These are phyloP conservation scores for Fusarium veterinarium DNA, from an alignment of 2,329 filamentous ascomycete species.

Conservation along the genomic window DNA sequence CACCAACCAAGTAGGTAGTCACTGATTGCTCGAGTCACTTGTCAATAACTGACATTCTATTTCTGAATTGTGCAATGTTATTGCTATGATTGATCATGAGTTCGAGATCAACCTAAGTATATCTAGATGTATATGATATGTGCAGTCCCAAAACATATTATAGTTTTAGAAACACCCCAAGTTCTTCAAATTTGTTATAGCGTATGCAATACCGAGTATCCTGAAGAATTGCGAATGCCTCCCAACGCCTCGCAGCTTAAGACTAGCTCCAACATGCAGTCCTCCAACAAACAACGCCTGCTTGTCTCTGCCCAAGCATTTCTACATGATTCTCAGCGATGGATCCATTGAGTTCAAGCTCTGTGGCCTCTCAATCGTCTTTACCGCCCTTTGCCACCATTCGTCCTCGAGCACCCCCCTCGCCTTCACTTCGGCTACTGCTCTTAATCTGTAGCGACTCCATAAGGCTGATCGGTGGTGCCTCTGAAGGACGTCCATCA, in stretches of 20 bases:
- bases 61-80: not conserved
- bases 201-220: slow-evolving; percentile 34
- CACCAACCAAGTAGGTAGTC: not conserved
- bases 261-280: slow-evolving; percentile 34
- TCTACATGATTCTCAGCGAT: not conserved
- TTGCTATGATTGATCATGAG: not conserved
- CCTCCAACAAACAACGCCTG: slow-evolving; percentile 33
- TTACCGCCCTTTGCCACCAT: slow-evolving; percentile 51
- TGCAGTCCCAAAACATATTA: not conserved
- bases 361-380: slow-evolving; percentile 22
- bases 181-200: slow-evolving; percentile 17
- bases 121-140: not conserved
- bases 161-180: slow-evolving; percentile 1
- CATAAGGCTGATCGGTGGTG: slow-evolving; percentile 44
- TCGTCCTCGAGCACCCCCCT: slow-evolving; percentile 54
- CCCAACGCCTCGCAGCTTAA: slow-evolving; percentile 42
- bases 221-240: slow-evolving; percentile 38
- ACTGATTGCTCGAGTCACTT: not conserved
- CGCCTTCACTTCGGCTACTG: slow-evolving; percentile 54
- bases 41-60: not conserved
- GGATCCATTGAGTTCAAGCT: not conserved
- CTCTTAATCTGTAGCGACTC: slow-evolving; percentile 47
- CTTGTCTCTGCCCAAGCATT: slow-evolving; percentile 5
- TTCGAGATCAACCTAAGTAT: not conserved
- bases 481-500: slow-evolving; percentile 56